Percentiles rank a stretch among this genome's conserved stretches.
Evolutionary conservation across 805 yeast species (phyloP).

Genomic region (Hanseniaspora thailandica): DNA sequence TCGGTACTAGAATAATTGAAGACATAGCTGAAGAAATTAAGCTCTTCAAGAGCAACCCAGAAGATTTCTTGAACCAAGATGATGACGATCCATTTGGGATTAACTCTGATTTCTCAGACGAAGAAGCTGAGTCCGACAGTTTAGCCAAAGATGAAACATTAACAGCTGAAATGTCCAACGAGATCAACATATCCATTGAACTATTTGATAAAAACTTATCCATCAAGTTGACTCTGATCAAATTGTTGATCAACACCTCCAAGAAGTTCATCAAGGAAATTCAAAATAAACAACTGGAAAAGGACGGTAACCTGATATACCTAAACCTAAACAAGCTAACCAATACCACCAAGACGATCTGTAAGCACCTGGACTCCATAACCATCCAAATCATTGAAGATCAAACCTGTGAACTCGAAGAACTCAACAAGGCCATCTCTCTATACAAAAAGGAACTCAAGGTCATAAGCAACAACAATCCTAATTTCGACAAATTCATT

Average conservation of each 20-base stretch:
- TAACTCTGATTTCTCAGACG: conserved; percentile 24
- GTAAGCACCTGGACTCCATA: background rate
- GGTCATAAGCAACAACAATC: conserved; percentile 2
- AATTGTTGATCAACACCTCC: conserved; percentile 33
- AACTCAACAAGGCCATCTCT: background rate
- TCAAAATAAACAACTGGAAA: conserved; percentile 1
- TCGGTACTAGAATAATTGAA: conserved; percentile 4
- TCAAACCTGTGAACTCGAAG: background rate
- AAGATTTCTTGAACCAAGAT: conserved; percentile 39
- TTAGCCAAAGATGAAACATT: conserved; percentile 24
- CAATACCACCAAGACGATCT: background rate
- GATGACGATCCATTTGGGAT: conserved; percentile 42
- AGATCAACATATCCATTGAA: conserved; percentile 25
- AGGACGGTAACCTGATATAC: conserved; percentile 5
- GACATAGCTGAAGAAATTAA: conserved; percentile 11
- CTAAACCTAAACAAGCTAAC: conserved; percentile 1
- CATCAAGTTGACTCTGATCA: conserved; percentile 36
- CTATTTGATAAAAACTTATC: conserved; percentile 40
- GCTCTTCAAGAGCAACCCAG: conserved; percentile 60
- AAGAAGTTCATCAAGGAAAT: conserved; percentile 10
- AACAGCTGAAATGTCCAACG: conserved; percentile 28
- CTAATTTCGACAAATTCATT: conserved; percentile 23
- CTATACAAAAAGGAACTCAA: background rate
- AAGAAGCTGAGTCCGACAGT: conserved; percentile 20
- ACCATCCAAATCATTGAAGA: conserved; percentile 7